These are phyloP conservation scores for Pseudocercospora cruenta DNA, from an alignment of 2,329 filamentous ascomycete genomes.

Conservation along the genomic window DNA sequence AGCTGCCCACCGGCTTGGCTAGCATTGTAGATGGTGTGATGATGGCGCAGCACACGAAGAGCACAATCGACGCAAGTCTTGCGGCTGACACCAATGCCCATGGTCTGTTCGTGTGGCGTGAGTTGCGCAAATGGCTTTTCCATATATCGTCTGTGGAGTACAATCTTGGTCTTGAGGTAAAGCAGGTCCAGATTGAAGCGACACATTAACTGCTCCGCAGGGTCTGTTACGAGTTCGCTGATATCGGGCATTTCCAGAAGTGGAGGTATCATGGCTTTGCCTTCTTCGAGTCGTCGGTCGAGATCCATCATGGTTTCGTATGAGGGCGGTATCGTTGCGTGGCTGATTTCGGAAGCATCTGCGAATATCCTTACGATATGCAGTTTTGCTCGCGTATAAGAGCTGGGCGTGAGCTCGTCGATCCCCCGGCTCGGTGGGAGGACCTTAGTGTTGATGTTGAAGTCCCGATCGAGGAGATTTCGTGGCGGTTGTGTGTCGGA, in stretches of 20 bases:
- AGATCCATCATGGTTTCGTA: conserved; percentile 45
- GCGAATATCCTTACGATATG: conserved; percentile 43
- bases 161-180: conserved; percentile 55
- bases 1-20: conserved; percentile 50
- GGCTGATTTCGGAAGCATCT: conserved; percentile 44
- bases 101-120: conserved; percentile 38
- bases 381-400: conserved; percentile 43
- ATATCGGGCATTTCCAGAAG: conserved; percentile 43
- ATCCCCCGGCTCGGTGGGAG: conserved; percentile 43
- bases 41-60: conserved; percentile 52
- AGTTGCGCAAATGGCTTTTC: conserved; percentile 37
- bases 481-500: conserved; percentile 49
- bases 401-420: conserved; percentile 40
- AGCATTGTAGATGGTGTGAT: conserved; percentile 55
- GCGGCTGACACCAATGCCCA: conserved; percentile 39
- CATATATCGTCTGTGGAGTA: conserved; percentile 60
- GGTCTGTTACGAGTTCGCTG: conserved; percentile 51
- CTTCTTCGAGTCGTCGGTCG: conserved; percentile 42
- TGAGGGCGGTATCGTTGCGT: conserved; percentile 41
- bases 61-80: conserved; percentile 54
- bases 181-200: conserved; percentile 57
- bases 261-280: conserved; percentile 40
- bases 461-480: conserved; percentile 52
- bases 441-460: conserved; percentile 40
- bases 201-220: conserved; percentile 56